These are phyloP conservation scores for Boeremia lycopersici DNA, from an alignment of 2,329 filamentous ascomycete genomes.

Conservation along the genomic window DNA sequence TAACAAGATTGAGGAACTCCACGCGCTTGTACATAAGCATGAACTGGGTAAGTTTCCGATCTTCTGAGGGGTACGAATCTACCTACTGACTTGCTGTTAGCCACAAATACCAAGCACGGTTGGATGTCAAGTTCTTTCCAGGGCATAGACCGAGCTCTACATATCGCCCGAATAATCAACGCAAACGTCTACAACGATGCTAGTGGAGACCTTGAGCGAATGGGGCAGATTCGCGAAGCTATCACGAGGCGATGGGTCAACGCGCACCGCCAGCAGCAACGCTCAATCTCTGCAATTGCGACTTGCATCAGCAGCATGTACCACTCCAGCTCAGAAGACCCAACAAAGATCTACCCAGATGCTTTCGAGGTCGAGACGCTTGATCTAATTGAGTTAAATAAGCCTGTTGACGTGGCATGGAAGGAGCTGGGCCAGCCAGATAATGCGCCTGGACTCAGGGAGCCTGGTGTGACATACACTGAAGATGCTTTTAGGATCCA, in stretches of 20 bases:
- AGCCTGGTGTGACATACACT: neutral
- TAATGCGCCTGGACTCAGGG: neutral
- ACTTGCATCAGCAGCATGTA: constrained; percentile 6
- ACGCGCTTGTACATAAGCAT: neutral
- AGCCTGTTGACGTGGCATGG: neutral
- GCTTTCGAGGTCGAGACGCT: constrained; percentile 3
- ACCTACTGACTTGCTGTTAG: neutral
- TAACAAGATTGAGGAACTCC: constrained; percentile 7
- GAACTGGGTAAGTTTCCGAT: neutral
- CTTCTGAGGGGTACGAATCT: neutral
- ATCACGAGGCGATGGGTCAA: constrained; percentile 16
- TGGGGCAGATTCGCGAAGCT: constrained; percentile 5
- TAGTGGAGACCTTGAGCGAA: neutral
- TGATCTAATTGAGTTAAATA: neutral
- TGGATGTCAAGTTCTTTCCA: constrained; percentile 9
- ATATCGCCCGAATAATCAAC: constrained; percentile 16
- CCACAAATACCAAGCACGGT: neutral
- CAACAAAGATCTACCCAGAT: neutral
- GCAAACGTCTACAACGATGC: constrained; percentile 1
- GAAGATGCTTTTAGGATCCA: constrained; percentile 7
- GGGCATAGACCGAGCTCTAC: constrained; percentile 11
- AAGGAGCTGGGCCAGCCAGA: neutral
- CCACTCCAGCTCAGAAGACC: neutral
- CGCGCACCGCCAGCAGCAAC: constrained; percentile 1
- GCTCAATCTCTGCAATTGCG: constrained; percentile 1